Evolutionary conservation across 2,329 filamentous ascomycete genomes (phyloP).

Genomic region (Ceratocystis smalleyi): DNA sequence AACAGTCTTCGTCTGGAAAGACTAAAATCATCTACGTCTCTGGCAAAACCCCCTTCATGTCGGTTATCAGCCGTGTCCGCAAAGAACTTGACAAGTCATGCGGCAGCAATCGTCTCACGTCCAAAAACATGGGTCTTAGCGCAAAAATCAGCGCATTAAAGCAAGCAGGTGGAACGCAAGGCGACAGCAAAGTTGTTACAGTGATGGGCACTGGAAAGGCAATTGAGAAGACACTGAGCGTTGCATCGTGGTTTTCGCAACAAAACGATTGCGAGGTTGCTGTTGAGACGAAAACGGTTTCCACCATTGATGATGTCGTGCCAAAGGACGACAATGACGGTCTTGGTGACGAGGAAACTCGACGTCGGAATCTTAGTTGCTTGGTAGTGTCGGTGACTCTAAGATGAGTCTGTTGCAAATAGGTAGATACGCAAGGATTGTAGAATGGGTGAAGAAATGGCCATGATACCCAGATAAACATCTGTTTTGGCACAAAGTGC

Average conservation of each 20-base stretch:
- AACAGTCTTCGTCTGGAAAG: conserved; percentile 30
- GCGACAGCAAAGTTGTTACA: conserved; percentile 31
- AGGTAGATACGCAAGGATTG: background rate
- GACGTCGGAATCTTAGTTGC: conserved; percentile 35
- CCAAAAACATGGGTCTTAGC: conserved; percentile 30
- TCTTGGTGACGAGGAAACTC: conserved; percentile 25
- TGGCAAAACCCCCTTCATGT: conserved; percentile 49
- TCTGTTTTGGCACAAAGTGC: background rate
- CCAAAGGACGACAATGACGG: conserved; percentile 24
- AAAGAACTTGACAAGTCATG: conserved; percentile 43
- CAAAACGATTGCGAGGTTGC: conserved; percentile 31
- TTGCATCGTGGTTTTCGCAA: conserved; percentile 44
- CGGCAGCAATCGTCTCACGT: conserved; percentile 13
- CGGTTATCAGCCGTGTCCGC: conserved; percentile 48
- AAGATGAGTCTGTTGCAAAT: conserved; percentile 24
- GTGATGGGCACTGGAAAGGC: conserved; percentile 52
- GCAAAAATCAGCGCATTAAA: conserved; percentile 29
- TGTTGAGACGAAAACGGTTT: conserved; percentile 46
- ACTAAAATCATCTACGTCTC: conserved; percentile 47
- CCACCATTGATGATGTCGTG: conserved; percentile 53
- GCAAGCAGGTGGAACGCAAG: conserved; percentile 14
- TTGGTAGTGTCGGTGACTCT: conserved; percentile 35
- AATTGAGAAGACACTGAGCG: conserved; percentile 44
- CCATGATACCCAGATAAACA: conserved; percentile 1
- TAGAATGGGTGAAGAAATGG: background rate